Evolutionary conservation across 345 rosid species (phyloP).

Genomic region (Gossypium rotundifolium): DNA sequence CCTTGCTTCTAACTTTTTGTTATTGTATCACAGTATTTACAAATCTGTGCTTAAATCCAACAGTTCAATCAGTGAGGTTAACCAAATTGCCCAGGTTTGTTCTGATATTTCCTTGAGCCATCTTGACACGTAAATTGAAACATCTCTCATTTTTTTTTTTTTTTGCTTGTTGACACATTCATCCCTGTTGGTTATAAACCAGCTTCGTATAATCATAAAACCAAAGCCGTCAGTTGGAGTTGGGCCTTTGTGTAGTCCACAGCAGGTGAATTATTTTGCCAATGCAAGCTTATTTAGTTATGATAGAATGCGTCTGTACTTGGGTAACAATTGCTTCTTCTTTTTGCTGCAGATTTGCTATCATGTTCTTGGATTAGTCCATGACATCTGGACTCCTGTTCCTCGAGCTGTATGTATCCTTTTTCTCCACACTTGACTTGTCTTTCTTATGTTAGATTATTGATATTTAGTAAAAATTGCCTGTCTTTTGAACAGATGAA

Average conservation of each 20-base stretch:
- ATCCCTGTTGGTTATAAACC: conserved; percentile 27
- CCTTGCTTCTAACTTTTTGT: conserved; percentile 18
- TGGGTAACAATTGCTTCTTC: not conserved
- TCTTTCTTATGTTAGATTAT: conserved; percentile 3
- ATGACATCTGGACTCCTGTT: conserved; percentile 94
- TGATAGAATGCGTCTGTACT: not conserved
- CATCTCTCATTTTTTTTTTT: not conserved
- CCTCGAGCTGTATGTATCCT: conserved; percentile 71
- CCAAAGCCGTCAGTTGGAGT: conserved; percentile 67
- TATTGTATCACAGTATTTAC: conserved; percentile 54
- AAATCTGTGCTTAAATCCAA: conserved; percentile 81
- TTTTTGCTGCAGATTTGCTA: conserved; percentile 88
- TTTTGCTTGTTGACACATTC: conserved; percentile 16
- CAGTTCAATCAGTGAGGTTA: conserved; percentile 73
- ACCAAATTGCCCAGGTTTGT: conserved; percentile 97
- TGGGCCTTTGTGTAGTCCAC: conserved; percentile 81
- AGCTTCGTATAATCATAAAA: conserved; percentile 87
- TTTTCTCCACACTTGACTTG: conserved; percentile 12
- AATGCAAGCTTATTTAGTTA: not conserved
- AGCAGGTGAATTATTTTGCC: conserved; percentile 55
- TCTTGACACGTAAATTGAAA: not conserved
- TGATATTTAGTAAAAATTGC: conserved; percentile 3
- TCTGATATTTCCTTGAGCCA: not conserved
- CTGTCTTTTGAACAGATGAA: conserved; percentile 56
- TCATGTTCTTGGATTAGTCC: conserved; percentile 91